Percentiles rank a stretch among this genome's conserved stretches.
phyloP scores from a whole-genome alignment of 306 rosid genomes.

The Cicer arietinum region DNA sequence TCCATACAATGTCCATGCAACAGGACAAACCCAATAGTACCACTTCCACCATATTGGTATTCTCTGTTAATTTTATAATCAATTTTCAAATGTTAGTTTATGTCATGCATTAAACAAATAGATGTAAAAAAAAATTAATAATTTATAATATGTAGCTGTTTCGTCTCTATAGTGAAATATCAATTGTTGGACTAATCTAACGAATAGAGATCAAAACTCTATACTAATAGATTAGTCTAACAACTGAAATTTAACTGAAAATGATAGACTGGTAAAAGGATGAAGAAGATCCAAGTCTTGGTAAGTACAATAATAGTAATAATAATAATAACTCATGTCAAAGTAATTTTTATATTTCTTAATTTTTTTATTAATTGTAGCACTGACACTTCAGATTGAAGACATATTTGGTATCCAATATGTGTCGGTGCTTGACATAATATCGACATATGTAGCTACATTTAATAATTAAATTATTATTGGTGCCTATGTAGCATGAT shows the following conservation, averaged over 20 bases:
- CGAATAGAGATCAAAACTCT: not conserved
- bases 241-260: not conserved
- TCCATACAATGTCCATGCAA: constrained; percentile 86
- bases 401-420: too few relatives aligned
- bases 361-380: too few relatives aligned
- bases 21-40: constrained; percentile 83
- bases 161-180: not conserved
- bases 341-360: too few relatives aligned
- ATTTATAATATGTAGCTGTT: not conserved
- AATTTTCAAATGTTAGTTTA: constrained; percentile 4
- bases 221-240: not conserved
- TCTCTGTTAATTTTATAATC: constrained; percentile 54
- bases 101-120: constrained; percentile 43
- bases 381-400: too few relatives aligned
- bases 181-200: not conserved
- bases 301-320: too few relatives aligned
- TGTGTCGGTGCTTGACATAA: too few relatives aligned
- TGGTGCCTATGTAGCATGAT: too few relatives aligned
- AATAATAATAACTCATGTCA: too few relatives aligned
- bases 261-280: too few relatives aligned
- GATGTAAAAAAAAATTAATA: not conserved
- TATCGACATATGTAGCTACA: too few relatives aligned
- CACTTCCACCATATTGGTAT: constrained; percentile 95
- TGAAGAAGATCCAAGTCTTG: too few relatives aligned
- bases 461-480: too few relatives aligned